Evolutionary conservation across 805 yeast species (phyloP), one percentile per base, ranked within the genome.

Genomic region (Starmerella sp.): DNA sequence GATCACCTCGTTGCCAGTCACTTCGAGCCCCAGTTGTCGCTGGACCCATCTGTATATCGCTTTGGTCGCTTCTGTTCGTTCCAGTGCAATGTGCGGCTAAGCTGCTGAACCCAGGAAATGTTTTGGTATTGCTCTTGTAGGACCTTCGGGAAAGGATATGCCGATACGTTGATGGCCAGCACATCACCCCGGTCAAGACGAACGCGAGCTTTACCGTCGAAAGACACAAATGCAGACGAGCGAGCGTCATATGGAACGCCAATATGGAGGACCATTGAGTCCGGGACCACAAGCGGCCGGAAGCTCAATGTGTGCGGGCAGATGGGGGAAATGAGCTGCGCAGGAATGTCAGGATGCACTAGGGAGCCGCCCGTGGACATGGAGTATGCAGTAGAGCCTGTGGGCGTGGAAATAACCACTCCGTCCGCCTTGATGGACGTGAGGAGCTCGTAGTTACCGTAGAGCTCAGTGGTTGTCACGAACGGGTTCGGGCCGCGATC

Each of bases 401-500:
- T 89, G 4, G 97, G 97, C 0, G 97, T 89, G 0, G 96, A 95
- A 36, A 90, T 77, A 54, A 91, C 90, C 15, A 90, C 72, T 0
- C 97, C 97, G 69, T 90, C 97, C 0, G 96, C 96, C 68, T 88
- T 96, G 1, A 95, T 93, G 29, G 86, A 84, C 0, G 97, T 90
- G 54, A 90, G 73, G 35, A 89, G 72, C 10, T 86, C 80, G 30
- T 85, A 88, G 68, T 91, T 93, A 3, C 96, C 96, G 63, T 85
- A 90, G 30, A 91, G 71, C 65, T 91, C 97, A 55, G 91, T 75
- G 78, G 84, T 85, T 0, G 96, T 85, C 8, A 90, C 86, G 72
- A 82, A 89, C 0, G 97, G 96, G 35, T 90, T 83, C 4, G 96
- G 96, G 0, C 97, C 97, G 51, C 97, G 75, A 66, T 90, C 97